Conservation (phyloP, 1,284 basidiomycete genomes). For the Apiotrichum porosum region DNA sequence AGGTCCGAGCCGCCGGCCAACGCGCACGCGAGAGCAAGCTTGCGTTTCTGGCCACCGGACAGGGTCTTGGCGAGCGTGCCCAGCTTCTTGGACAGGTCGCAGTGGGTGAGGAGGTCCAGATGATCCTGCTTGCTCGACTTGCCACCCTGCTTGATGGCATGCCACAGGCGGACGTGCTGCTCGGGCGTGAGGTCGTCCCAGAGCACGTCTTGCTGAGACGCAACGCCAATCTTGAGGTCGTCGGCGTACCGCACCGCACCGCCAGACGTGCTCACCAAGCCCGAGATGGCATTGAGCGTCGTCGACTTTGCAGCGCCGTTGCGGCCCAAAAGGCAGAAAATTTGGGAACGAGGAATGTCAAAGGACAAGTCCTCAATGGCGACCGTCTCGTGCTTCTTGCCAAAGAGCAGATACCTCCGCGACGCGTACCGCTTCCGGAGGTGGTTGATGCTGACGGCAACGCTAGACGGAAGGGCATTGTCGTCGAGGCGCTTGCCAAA, state of each 20-base stretch:
- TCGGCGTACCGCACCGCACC: slow-evolving; percentile 59
- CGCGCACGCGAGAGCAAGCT: slow-evolving; percentile 71
- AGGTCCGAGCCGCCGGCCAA: slow-evolving; percentile 61
- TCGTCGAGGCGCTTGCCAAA: not conserved
- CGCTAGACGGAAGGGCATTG: slow-evolving; percentile 5
- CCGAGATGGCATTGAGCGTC: slow-evolving; percentile 61
- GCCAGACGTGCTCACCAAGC: slow-evolving; percentile 57
- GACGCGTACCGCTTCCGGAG: slow-evolving; percentile 27
- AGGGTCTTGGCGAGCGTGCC: slow-evolving; percentile 61
- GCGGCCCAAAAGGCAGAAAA: slow-evolving; percentile 65
- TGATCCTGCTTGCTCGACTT: slow-evolving; percentile 40
- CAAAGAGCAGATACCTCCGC: slow-evolving; percentile 21
- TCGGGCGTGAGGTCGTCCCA: slow-evolving; percentile 70
- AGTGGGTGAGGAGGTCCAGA: slow-evolving; percentile 57
- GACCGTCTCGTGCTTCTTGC: slow-evolving; percentile 51
- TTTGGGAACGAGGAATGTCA: slow-evolving; percentile 62
- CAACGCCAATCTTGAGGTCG: slow-evolving; percentile 58
- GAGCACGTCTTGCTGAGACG: slow-evolving; percentile 76
- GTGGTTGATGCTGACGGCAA: slow-evolving; percentile 24
- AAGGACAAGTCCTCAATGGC: slow-evolving; percentile 63
- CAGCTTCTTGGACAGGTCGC: slow-evolving; percentile 65
- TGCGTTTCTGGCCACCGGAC: slow-evolving; percentile 74
- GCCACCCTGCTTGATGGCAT: slow-evolving; percentile 60
- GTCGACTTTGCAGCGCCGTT: slow-evolving; percentile 74
- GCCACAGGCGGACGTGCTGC: slow-evolving; percentile 69